Base-by-base conservation (phyloP, 2,329 filamentous ascomycete genomes). In the Aspergillus udagawae region DNA sequence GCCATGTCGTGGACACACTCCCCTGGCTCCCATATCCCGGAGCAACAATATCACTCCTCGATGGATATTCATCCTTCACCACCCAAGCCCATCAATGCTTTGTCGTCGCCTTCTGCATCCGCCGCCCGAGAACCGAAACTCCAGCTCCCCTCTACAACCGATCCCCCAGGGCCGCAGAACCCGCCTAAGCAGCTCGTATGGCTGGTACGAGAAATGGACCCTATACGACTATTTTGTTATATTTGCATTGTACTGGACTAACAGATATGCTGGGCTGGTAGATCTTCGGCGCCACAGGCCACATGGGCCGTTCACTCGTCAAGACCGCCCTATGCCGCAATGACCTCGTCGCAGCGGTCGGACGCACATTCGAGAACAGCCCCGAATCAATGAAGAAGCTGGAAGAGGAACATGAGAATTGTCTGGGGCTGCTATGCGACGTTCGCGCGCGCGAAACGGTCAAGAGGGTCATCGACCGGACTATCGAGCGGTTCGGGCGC, bases 211-310 rank as follows among this genome's bases (percentile, higher is more conserved):
- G 25, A 49, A 50, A 51, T 55, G 57, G 28, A 6, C 9, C 21
- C 21, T 12, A 17, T 49, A 25, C 28, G 9, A 14, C 14, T 25
- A 35, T 20, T 35, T 47, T 23, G 25, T 48, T 32, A 10, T 14
- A 54, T 17, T 38, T 47, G 44, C 51, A 55, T 55, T 49, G 32
- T 57, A 47, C 17, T 17, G 6, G 3, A 25, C 12, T 23, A 9
- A 14, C 21, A 23, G 21, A 47, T 47, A 9, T 23, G 57, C 61
- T 61, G 49, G 5, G 14, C 52, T 29, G 23, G 41, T 44, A 92
- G 91, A 81, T 97, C 54, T 99, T 97, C 75, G 94, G 94, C 51
- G 92, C 91, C 51, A 97, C 92, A n/a, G 94, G 94, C 55, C 94
- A 99, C 69, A 96, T 97, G 82, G 94, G 94, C 58, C 88, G 91